Evolutionary conservation across 1,139 yeast species (phyloP), one percentile per base, ranked within the genome.

Genomic region (Kluyveromyces sp.): DNA sequence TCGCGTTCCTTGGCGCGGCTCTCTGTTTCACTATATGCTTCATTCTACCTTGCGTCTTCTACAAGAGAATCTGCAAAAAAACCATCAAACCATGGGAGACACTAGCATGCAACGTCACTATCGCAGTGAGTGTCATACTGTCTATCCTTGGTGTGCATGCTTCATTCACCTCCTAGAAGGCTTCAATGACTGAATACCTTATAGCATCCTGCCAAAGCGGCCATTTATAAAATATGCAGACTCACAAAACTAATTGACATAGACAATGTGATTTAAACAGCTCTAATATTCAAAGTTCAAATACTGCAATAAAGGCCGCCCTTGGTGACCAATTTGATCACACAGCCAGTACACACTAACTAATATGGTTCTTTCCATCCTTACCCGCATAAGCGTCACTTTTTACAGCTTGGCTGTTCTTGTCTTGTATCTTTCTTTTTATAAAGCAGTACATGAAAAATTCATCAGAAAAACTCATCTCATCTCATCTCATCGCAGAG

Each of bases 1-100:
- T 89, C 64, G 86, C 95, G 7, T 77, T 88, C 43, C 68, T 86
- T 53, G 96, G 96, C 3, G 77, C 92, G 31, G 79, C 88, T 2
- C 69, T 89, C 42, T 86, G 96, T 55, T 83, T 83, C 58, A 73
- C 82, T 1, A 80, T 88, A 37, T 89, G 96, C 59, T 68, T 88
- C 47, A 77, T 86, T 3, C 70, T 87, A 25, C 96, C 96, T 3
- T 68, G 84, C 13, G 56, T 77, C 35, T 88, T 88, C 62, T 84
- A 87, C 60, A 63, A 81, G 51, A 69, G 68, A 45, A 68, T 84
- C 33, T 82, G 80, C 56, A 60, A 64, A 12, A 65, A 68, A 12
- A 74, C 75, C 17, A 60, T 83, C 38, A 61, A 73, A 3, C 47
- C 50, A 2, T 45, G 56, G 31, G 76, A 75, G 48, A 66, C 51